These are phyloP conservation scores for Ichthyophthirius multifiliis DNA, from an alignment of 169 alveolate genomes.

Conservation along the genomic window DNA sequence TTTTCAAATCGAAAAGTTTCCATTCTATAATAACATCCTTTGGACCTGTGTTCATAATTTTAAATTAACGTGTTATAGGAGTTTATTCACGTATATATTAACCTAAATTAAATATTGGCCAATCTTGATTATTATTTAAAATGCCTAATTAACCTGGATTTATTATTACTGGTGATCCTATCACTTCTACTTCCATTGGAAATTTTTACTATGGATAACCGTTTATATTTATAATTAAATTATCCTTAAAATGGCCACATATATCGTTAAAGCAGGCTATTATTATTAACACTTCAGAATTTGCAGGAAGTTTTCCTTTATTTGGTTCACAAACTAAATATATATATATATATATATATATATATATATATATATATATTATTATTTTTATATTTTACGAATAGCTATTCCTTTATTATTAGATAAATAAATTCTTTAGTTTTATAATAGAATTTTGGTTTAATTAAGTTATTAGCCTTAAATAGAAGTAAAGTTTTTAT, in stretches of 20 bases:
- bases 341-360: background rate
- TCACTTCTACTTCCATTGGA: conserved; percentile 71
- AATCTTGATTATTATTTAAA: conserved; percentile 71
- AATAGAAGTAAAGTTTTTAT: conserved; percentile 75
- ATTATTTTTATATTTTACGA: background rate
- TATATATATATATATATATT: background rate
- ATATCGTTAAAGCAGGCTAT: conserved; percentile 81
- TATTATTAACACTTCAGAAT: conserved; percentile 71
- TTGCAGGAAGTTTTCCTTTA: conserved; percentile 74
- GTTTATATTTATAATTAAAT: conserved; percentile 40
- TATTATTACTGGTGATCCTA: conserved; percentile 83
- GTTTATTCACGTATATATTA: conserved; percentile 63
- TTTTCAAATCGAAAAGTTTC: conserved; percentile 75
- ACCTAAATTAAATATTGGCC: conserved; percentile 80
- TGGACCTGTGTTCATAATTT: conserved; percentile 76
- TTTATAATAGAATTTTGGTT: conserved; percentile 77
- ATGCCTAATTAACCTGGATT: conserved; percentile 81
- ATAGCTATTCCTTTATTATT: conserved; percentile 84
- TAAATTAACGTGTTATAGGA: conserved; percentile 56
- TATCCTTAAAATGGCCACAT: conserved; percentile 83
- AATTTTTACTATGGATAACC: conserved; percentile 76
- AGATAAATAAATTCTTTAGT: conserved; percentile 73
- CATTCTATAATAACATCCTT: conserved; percentile 75
- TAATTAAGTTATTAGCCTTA: conserved; percentile 83
- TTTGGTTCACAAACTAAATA: conserved; percentile 74